phyloP scores from a whole-genome alignment of 2,329 filamentous ascomycete genomes.

The Aspergillus niger region DNA sequence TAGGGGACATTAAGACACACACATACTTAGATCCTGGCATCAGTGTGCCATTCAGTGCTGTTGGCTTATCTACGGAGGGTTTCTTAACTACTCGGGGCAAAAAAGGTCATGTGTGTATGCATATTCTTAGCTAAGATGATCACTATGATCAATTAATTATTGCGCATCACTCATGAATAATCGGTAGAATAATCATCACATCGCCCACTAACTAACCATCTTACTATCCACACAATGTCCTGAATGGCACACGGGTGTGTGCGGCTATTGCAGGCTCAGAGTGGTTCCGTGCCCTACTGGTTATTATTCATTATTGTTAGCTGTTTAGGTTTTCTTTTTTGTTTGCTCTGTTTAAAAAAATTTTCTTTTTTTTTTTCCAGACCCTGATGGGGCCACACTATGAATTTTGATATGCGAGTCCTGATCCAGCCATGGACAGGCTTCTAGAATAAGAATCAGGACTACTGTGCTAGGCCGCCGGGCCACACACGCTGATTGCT shows the following conservation, averaged over 20 bases:
- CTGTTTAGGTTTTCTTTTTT: neutral
- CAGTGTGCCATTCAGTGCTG: too few relatives aligned
- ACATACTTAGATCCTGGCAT: neutral
- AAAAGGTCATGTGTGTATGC: neutral
- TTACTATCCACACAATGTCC: neutral
- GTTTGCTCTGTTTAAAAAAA: neutral
- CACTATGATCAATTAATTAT: too few relatives aligned
- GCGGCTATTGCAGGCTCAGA: neutral
- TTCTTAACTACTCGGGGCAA: neutral
- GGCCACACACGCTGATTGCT: conserved; percentile 2
- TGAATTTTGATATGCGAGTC: conserved; percentile 3
- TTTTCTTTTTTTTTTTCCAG: neutral
- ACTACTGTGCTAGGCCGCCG: neutral
- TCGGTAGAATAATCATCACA: too few relatives aligned
- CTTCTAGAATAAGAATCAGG: conserved; percentile 8
- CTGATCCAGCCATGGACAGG: neutral
- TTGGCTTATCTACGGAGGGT: neutral
- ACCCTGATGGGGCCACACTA: conserved; percentile 10
- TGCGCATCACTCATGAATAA: too few relatives aligned
- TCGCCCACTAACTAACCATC: neutral
- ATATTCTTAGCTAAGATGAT: too few relatives aligned
- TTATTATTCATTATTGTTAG: neutral
- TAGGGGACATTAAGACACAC: neutral
- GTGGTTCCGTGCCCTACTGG: neutral
- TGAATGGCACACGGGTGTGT: neutral